These are phyloP conservation scores for Blastobotrys proliferans DNA, from an alignment of 1,139 yeast species.

Conservation along the genomic window DNA sequence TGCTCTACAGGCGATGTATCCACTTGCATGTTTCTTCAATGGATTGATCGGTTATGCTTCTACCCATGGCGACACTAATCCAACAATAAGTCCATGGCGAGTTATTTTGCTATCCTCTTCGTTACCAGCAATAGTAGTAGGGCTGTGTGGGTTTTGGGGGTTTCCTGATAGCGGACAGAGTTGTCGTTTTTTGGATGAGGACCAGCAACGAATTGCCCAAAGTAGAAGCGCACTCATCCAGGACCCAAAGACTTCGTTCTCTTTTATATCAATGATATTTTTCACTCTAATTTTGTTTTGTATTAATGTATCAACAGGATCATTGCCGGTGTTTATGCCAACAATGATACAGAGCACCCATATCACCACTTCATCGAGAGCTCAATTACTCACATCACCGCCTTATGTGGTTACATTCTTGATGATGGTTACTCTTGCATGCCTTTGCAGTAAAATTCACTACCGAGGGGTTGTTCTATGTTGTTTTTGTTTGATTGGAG, in stretches of 20 bases:
- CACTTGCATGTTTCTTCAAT: not conserved
- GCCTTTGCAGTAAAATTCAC: not conserved
- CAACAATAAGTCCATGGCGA: slow-evolving; percentile 4
- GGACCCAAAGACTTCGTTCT: slow-evolving; percentile 9
- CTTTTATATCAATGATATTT: not conserved
- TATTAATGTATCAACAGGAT: not conserved
- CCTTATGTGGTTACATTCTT: slow-evolving; percentile 1
- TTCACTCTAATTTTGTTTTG: not conserved
- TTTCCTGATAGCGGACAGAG: not conserved
- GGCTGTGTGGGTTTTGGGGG: slow-evolving; percentile 5
- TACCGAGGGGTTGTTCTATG: not conserved
- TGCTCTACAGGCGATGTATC: not conserved
- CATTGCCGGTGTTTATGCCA: slow-evolving; percentile 6
- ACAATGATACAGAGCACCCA: slow-evolving; percentile 1
- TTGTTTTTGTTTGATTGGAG: slow-evolving; percentile 1
- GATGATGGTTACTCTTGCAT: not conserved
- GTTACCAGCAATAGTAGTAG: slow-evolving; percentile 4
- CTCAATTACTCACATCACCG: slow-evolving; percentile 3
- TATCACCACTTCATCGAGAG: not conserved
- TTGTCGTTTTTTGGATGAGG: not conserved
- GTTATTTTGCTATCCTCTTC: slow-evolving; percentile 1
- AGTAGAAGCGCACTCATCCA: slow-evolving; percentile 6
- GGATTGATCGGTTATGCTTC: slow-evolving; percentile 2
- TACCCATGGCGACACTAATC: not conserved
- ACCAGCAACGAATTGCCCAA: slow-evolving; percentile 4